These are phyloP conservation scores for Xerocomellus dryophilus DNA, from an alignment of 768 basidiomycete species.

Conservation along the genomic window DNA sequence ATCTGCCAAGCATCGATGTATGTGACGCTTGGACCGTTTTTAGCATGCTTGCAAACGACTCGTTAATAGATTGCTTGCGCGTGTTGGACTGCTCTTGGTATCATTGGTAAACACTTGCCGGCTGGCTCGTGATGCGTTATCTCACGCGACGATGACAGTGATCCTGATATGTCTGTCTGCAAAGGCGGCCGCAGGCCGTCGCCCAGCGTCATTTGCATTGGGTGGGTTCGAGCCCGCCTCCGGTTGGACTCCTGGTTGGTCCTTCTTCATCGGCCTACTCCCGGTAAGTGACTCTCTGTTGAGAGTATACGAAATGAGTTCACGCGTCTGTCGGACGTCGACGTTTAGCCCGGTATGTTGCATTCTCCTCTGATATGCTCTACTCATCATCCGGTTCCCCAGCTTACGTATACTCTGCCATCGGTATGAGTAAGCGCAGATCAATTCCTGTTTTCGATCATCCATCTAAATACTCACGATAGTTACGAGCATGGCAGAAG, in stretches of 20 bases:
- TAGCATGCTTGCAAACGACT: conserved; percentile 1
- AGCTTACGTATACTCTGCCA: conserved; percentile 57
- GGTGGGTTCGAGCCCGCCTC: conserved; percentile 62
- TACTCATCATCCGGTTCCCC: conserved; percentile 18
- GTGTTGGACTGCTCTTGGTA: conserved; percentile 60
- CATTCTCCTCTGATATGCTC: not conserved
- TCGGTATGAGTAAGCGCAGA: conserved; percentile 53
- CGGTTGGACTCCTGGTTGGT: conserved; percentile 67
- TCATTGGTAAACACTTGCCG: conserved; percentile 38
- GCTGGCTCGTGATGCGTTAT: not conserved
- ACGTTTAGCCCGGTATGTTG: conserved; percentile 28
- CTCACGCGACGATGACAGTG: conserved; percentile 37
- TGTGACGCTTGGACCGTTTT: conserved; percentile 1
- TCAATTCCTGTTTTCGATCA: not conserved
- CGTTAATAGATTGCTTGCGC: conserved; percentile 50
- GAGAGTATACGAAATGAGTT: not conserved
- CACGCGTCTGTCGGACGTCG: not conserved
- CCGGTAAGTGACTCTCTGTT: conserved; percentile 38
- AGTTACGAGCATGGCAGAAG: conserved; percentile 68
- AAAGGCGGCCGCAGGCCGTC: conserved; percentile 55
- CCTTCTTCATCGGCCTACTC: conserved; percentile 63
- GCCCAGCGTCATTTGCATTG: conserved; percentile 53
- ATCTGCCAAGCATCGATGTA: conserved; percentile 50
- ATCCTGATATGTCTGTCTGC: conserved; percentile 54
- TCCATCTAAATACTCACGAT: conserved; percentile 1